Evolutionary conservation across 2,329 filamentous ascomycete species (phyloP), one percentile per base, ranked within the genome.

Genomic region (Sclerotinia minor): DNA sequence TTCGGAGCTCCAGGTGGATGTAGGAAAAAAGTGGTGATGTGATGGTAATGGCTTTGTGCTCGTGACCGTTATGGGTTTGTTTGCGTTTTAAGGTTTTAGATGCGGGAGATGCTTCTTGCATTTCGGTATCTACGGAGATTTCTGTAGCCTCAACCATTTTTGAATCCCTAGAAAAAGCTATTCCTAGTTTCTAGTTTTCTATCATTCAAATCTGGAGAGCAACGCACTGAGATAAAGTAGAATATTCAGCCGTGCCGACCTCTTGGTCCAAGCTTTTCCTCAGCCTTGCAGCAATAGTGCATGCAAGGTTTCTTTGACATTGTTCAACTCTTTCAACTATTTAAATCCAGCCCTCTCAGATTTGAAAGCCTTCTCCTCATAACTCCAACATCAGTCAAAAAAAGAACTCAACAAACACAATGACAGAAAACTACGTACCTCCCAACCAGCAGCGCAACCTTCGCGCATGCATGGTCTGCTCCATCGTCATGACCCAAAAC

Each of bases 401-500:
- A 26, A 55, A 24, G 1, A 47, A 19, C 21, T 35, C 49, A 47
- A 35, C 26, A 53, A 15, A 15, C 29, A 59, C 4, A 44, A 78
- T 78, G 73, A 71, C 82, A 73, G 81, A 83, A 67, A 90, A 88
- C 79, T 93, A 87, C 79, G 89, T 93, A 70, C 81, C 90, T 21
- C 85, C 91, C 8, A 85, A 83, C 78, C 91, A 95, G 80, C 88
- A 90, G 82, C 92, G 94, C 80, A 89, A 92, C 78, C 86, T 96
- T 73, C 94, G 95, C 80, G 95, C 95, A 76, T 99, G 95, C 84
- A 97, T 99, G 93, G 92, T 98, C 74, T 99, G 95, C 87, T 94
- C 92, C 66, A 91, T 98, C 77, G 92, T 98, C 72, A 92, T 94
- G 83, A 89, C 91, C 70, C 88, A 89, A 76, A 84, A 84, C 73